phyloP scores from a whole-genome alignment of 2,329 filamentous ascomycete genomes.

The Neofusicoccum kwambonambiense region DNA sequence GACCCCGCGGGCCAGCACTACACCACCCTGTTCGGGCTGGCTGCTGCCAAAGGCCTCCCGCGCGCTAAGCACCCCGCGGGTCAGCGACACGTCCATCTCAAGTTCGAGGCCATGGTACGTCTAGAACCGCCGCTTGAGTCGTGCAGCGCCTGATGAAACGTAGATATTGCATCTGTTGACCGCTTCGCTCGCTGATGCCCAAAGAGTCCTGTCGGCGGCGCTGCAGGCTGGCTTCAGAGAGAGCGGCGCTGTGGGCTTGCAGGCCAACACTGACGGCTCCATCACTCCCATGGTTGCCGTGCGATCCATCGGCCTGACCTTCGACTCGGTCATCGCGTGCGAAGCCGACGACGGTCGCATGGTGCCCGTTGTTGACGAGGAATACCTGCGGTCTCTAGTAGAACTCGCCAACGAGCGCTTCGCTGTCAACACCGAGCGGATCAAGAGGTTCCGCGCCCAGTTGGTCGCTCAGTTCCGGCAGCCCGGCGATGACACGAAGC shows the following conservation, averaged over 20 bases:
- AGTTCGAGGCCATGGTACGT: constrained; percentile 91
- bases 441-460: constrained; percentile 60
- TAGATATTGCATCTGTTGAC: constrained; percentile 88
- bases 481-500: background rate
- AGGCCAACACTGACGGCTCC: constrained; percentile 35
- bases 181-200: constrained; percentile 71
- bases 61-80: constrained; percentile 26
- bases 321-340: constrained; percentile 77
- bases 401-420: constrained; percentile 74
- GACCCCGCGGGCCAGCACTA: constrained; percentile 21
- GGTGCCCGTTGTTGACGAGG: constrained; percentile 57
- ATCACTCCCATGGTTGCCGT: constrained; percentile 77
- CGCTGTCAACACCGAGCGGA: constrained; percentile 65
- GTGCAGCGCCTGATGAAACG: constrained; percentile 24
- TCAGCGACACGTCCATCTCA: constrained; percentile 68
- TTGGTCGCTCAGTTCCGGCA: constrained; percentile 37
- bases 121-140: constrained; percentile 8
- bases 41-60: constrained; percentile 5
- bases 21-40: constrained; percentile 41
- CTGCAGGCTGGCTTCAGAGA: constrained; percentile 84
- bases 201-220: constrained; percentile 72
- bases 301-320: constrained; percentile 75
- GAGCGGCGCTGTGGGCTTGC: constrained; percentile 74
- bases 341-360: constrained; percentile 38
- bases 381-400: constrained; percentile 67